Evolutionary conservation across 331 rosid species (phyloP).

Genomic region (Cydonia oblonga): DNA sequence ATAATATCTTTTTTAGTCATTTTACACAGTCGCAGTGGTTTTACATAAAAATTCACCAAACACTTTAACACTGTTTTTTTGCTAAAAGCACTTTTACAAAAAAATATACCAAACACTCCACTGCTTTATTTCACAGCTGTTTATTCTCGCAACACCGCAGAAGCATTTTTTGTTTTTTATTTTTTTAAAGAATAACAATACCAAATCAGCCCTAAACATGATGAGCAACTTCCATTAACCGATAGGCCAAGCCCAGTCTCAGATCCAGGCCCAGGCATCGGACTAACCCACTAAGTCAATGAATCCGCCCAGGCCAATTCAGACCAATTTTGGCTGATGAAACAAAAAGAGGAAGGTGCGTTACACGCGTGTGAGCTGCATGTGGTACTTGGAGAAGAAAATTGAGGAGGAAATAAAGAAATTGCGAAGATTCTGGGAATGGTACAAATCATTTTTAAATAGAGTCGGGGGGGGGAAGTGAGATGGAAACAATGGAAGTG

Average conservation of each 20-base stretch:
- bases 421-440: slow-evolving; percentile 42
- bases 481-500: slow-evolving; percentile 9
- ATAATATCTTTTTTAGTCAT: too few relatives aligned
- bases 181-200: too few relatives aligned
- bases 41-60: too few relatives aligned
- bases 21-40: too few relatives aligned
- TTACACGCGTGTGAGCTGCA: slow-evolving; percentile 44
- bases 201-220: background rate
- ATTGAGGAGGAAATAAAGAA: slow-evolving; percentile 34
- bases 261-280: background rate
- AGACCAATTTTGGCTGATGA: slow-evolving; percentile 11
- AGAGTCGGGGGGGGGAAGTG: background rate
- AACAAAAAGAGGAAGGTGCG: slow-evolving; percentile 34
- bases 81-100: too few relatives aligned
- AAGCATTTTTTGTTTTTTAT: too few relatives aligned
- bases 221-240: slow-evolving; percentile 29
- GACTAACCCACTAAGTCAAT: slow-evolving; percentile 11
- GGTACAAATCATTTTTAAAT: slow-evolving; percentile 16
- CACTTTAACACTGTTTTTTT: too few relatives aligned
- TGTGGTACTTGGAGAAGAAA: too few relatives aligned
- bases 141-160: too few relatives aligned
- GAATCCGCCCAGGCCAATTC: slow-evolving; percentile 19
- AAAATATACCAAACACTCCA: too few relatives aligned
- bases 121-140: too few relatives aligned
- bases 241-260: slow-evolving; percentile 14